These are phyloP conservation scores for Thelonectria blattea DNA, from an alignment of 2,329 filamentous ascomycete genomes.

Conservation along the genomic window DNA sequence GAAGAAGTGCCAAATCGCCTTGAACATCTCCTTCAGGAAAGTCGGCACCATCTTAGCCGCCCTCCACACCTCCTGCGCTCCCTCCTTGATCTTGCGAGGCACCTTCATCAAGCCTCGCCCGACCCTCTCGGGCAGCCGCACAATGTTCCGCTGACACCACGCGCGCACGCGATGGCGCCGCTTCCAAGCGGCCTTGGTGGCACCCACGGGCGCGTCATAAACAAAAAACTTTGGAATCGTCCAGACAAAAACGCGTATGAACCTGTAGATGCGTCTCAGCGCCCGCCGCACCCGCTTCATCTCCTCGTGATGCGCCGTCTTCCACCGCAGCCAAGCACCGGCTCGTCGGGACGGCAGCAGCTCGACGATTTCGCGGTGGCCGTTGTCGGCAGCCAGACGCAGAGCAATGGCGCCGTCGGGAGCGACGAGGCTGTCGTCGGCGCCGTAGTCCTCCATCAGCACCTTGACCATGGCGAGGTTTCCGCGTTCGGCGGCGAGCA, in stretches of 20 bases:
- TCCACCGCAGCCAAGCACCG: conserved; percentile 48
- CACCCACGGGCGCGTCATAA: conserved; percentile 33
- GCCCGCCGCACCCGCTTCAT: conserved; percentile 37
- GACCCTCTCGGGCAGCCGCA: conserved; percentile 36
- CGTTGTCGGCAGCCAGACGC: conserved; percentile 49
- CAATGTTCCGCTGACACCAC: conserved; percentile 41
- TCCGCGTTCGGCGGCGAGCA: conserved; percentile 50
- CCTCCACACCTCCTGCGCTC: conserved; percentile 22
- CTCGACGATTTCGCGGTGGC: conserved; percentile 51
- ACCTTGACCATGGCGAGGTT: conserved; percentile 49
- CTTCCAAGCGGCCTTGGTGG: conserved; percentile 28
- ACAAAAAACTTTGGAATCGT: conserved; percentile 39
- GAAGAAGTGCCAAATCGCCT: conserved; percentile 25
- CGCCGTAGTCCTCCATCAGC: conserved; percentile 47
- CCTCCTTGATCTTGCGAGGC: conserved; percentile 20
- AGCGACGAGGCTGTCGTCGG: conserved; percentile 51
- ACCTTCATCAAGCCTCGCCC: conserved; percentile 29
- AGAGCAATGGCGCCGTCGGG: conserved; percentile 54
- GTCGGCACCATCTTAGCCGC: conserved; percentile 31
- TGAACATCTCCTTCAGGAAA: conserved; percentile 9
- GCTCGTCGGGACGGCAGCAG: conserved; percentile 49
- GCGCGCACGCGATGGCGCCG: conserved; percentile 36
- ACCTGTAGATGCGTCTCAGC: conserved; percentile 28
- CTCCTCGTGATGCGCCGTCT: conserved; percentile 39
- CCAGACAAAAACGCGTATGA: conserved; percentile 40